Percentiles rank a stretch among this genome's conserved stretches.
These are phyloP conservation scores for Avena atlantica DNA, from an alignment of 176 grass and related monocot species.

Conservation along the genomic window DNA sequence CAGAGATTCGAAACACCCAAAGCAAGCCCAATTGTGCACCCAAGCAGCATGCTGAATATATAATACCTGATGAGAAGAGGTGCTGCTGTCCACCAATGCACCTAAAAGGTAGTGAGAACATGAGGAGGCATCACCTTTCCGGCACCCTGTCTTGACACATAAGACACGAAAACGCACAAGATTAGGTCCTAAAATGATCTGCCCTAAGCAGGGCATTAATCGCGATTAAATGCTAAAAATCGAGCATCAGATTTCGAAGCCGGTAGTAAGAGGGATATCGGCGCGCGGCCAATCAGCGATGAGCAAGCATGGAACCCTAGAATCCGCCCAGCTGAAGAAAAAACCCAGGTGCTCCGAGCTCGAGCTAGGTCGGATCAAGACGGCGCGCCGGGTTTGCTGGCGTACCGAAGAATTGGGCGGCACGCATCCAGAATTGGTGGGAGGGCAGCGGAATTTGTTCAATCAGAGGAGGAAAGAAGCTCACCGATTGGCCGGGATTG, in stretches of 20 bases:
- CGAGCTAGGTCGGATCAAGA: conserved; percentile 19
- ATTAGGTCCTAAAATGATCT: conserved; percentile 21
- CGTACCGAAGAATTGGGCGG: not conserved
- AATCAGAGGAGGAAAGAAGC: not conserved
- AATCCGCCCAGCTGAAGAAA: not conserved
- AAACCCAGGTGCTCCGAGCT: not conserved
- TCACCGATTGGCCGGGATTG: not conserved
- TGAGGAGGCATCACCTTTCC: not conserved
- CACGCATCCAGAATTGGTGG: not conserved
- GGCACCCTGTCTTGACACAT: conserved; percentile 24
- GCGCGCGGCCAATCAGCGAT: too few species aligned
- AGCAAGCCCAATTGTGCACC: not conserved
- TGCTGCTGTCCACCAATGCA: not conserved
- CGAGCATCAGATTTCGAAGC: not conserved
- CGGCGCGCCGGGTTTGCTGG: not conserved
- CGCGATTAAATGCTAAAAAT: conserved; percentile 2
- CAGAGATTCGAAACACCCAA: conserved; percentile 12
- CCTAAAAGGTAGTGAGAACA: not conserved
- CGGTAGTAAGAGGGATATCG: not conserved
- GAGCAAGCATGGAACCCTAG: not conserved
- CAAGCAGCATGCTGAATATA: not conserved
- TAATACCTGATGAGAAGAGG: conserved; percentile 40
- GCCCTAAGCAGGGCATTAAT: not conserved
- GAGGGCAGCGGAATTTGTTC: not conserved
- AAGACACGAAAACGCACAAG: conserved; percentile 25